Evolutionary conservation across 2,329 filamentous ascomycete species (phyloP).

Genomic region (Alternaria atra): DNA sequence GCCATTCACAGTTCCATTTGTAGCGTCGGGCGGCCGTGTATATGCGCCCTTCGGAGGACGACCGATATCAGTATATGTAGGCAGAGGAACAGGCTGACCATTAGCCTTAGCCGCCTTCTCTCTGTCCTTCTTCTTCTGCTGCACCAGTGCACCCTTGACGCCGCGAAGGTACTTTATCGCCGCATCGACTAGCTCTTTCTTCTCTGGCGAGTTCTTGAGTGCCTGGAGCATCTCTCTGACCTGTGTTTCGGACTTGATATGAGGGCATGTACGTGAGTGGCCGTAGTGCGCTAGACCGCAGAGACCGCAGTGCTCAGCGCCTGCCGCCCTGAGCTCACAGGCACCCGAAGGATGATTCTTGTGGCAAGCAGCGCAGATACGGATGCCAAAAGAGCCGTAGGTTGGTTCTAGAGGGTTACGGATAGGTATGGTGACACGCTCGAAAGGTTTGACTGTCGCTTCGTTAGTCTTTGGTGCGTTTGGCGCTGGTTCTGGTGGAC

Average conservation of each 20-base stretch:
- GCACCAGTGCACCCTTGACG: slow-evolving; percentile 64
- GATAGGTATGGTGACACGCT: slow-evolving; percentile 40
- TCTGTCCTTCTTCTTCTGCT: slow-evolving; percentile 57
- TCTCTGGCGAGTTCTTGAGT: slow-evolving; percentile 67
- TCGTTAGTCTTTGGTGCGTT: slow-evolving; percentile 23
- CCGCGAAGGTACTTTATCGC: slow-evolving; percentile 67
- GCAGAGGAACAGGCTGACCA: slow-evolving; percentile 1
- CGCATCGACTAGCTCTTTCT: slow-evolving; percentile 60
- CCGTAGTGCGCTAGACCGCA: slow-evolving; percentile 71
- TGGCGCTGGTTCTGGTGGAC: slow-evolving; percentile 1
- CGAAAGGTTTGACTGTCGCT: slow-evolving; percentile 44
- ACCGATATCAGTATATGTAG: not conserved
- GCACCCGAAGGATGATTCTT: slow-evolving; percentile 64
- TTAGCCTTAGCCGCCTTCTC: slow-evolving; percentile 37
- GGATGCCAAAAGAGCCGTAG: slow-evolving; percentile 23
- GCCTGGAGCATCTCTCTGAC: slow-evolving; percentile 71
- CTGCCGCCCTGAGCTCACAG: slow-evolving; percentile 68
- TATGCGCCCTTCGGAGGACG: slow-evolving; percentile 1
- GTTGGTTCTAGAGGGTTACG: slow-evolving; percentile 39
- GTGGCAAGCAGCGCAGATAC: slow-evolving; percentile 63
- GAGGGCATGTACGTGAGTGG: slow-evolving; percentile 65
- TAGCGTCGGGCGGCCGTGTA: not conserved
- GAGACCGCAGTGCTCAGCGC: slow-evolving; percentile 69
- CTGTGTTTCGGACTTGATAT: slow-evolving; percentile 69
- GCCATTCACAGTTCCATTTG: not conserved